Evolutionary conservation across 306 rosid genomes (phyloP).

Genomic region (Rosa chinensis): DNA sequence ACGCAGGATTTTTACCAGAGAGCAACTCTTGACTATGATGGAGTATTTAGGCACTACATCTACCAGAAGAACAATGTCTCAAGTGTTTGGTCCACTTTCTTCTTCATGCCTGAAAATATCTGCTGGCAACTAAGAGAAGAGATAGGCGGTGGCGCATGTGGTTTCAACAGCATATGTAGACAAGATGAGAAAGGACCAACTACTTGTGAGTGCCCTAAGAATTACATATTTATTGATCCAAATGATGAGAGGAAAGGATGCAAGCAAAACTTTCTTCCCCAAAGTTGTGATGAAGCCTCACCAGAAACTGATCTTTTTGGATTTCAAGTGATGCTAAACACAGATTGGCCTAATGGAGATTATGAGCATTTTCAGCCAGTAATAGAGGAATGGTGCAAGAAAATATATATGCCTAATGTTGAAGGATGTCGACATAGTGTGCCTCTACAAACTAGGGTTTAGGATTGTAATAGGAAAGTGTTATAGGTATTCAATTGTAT

Average conservation of each 20-base stretch:
- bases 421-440: too few species aligned
- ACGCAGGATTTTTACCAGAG: constrained; percentile 36
- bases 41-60: constrained; percentile 49
- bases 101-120: constrained; percentile 28
- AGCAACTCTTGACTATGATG: constrained; percentile 56
- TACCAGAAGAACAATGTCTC: constrained; percentile 29
- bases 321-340: neutral
- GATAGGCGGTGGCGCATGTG: constrained; percentile 42
- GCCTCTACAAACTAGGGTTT: too few species aligned
- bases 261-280: constrained; percentile 34
- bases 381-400: constrained; percentile 15
- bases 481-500: too few species aligned
- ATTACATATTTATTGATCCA: constrained; percentile 30
- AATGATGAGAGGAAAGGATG: constrained; percentile 40
- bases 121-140: neutral
- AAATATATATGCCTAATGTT: too few species aligned
- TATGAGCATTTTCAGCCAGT: neutral
- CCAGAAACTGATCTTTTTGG: constrained; percentile 27
- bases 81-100: constrained; percentile 24
- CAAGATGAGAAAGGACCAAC: constrained; percentile 12
- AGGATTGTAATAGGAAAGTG: too few species aligned
- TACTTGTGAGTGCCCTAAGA: constrained; percentile 10
- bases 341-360: constrained; percentile 19
- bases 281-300: constrained; percentile 33
- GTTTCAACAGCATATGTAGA: constrained; percentile 27